Conservation (phyloP, 2,329 filamentous ascomycete genomes). For the Aspergillus awamori region DNA sequence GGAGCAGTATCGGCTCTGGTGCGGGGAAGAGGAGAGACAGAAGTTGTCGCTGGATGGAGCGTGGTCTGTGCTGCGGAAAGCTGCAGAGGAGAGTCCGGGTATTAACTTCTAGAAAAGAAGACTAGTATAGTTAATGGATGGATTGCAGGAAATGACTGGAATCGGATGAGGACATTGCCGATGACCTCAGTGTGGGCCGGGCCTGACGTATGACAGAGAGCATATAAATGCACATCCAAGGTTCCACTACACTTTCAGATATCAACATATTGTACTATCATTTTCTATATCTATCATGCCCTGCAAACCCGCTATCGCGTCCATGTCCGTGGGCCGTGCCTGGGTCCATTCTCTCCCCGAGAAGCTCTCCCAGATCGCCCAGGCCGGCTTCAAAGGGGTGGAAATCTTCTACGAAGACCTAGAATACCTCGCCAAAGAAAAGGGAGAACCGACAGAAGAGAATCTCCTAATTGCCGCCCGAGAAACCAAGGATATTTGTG, state of each 20-base stretch:
- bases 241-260: too few relatives aligned
- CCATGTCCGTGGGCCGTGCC: conserved; percentile 73
- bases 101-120: conserved; percentile 33
- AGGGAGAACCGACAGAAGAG: conserved; percentile 45
- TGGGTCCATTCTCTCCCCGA: conserved; percentile 66
- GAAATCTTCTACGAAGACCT: conserved; percentile 81
- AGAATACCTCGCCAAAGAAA: conserved; percentile 59
- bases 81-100: conserved; percentile 36
- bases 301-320: conserved; percentile 63
- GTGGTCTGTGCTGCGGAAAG: conserved; percentile 36
- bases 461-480: conserved; percentile 62
- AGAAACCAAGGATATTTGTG: conserved; percentile 56
- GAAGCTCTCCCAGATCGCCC: conserved; percentile 68
- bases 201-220: not conserved
- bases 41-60: conserved; percentile 32
- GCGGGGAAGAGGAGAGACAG: conserved; percentile 31
- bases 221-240: too few relatives aligned
- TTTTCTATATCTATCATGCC: not conserved
- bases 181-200: not conserved
- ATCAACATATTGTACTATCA: not conserved
- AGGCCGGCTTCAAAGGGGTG: conserved; percentile 68
- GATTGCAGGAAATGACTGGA: not conserved
- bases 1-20: conserved; percentile 46
- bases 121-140: too few relatives aligned
- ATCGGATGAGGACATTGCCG: conserved; percentile 1